A percentile compares a stretch with the other conserved stretches of the same genome.
Evolutionary conservation across 257 asterid species (phyloP).

Genomic region (Datura wrightii): DNA sequence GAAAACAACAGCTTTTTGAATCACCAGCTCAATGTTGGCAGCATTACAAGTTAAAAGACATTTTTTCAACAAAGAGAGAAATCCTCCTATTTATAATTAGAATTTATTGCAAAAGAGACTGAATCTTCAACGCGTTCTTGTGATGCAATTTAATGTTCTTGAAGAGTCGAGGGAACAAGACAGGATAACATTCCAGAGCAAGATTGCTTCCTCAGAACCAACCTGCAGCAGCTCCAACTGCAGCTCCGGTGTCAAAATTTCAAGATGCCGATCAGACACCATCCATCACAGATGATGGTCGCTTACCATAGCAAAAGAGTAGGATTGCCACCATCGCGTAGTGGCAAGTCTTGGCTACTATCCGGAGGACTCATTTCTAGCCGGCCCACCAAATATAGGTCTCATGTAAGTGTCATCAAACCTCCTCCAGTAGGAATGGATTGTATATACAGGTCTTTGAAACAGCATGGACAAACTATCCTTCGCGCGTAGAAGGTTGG

Average conservation of each 20-base stretch:
- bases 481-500: conserved; percentile 65
- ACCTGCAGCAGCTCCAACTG: background rate
- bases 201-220: background rate
- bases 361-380: conserved; percentile 28
- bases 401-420: conserved; percentile 89
- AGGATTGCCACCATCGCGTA: background rate
- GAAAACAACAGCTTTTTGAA: background rate
- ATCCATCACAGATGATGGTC: background rate
- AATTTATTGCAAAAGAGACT: background rate
- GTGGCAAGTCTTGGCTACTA: background rate
- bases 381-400: conserved; percentile 80
- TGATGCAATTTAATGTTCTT: background rate
- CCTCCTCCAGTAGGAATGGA: conserved; percentile 84
- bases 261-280: background rate
- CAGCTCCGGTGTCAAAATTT: background rate
- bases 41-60: background rate
- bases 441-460: conserved; percentile 79
- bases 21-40: background rate
- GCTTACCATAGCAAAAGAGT: background rate
- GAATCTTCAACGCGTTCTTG: background rate
- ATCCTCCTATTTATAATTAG: background rate
- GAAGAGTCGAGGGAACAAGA: background rate
- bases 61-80: background rate
- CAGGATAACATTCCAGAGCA: background rate
- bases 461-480: conserved; percentile 77